phyloP scores from a whole-genome alignment of 352 stramenopile species.

The Phytopythium montanum region DNA sequence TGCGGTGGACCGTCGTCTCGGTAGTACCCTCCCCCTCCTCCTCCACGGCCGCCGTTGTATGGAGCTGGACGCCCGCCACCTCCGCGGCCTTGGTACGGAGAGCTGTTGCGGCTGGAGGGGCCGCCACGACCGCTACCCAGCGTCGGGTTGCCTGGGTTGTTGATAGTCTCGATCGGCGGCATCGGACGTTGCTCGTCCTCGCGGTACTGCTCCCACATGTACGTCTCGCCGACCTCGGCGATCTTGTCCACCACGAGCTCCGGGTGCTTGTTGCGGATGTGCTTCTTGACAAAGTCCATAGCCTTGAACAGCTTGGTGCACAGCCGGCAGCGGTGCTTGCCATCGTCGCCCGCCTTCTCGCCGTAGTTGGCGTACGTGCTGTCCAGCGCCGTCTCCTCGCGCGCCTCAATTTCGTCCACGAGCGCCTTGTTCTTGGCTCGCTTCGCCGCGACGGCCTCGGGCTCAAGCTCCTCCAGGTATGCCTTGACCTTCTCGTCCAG shows the following conservation, averaged over 20 bases:
- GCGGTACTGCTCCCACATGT: slow-evolving; percentile 87
- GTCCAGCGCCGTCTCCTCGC: slow-evolving; percentile 68
- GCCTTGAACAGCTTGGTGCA: slow-evolving; percentile 88
- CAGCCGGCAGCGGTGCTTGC: slow-evolving; percentile 78
- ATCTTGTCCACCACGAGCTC: slow-evolving; percentile 83
- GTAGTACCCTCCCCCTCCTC: slow-evolving; percentile 52
- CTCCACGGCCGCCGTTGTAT: slow-evolving; percentile 21
- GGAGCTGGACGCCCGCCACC: slow-evolving; percentile 21
- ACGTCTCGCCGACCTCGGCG: slow-evolving; percentile 74
- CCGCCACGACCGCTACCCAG: slow-evolving; percentile 34
- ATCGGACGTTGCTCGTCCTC: slow-evolving; percentile 77
- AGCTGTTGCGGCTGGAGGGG: slow-evolving; percentile 19
- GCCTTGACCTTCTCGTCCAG: slow-evolving; percentile 77
- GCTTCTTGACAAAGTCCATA: slow-evolving; percentile 86
- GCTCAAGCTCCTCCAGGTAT: slow-evolving; percentile 55
- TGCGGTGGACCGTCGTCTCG: slow-evolving; percentile 41
- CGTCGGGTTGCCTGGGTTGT: slow-evolving; percentile 51
- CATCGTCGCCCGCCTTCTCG: slow-evolving; percentile 79
- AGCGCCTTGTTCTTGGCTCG: slow-evolving; percentile 51
- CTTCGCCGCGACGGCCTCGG: slow-evolving; percentile 44
- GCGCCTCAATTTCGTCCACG: slow-evolving; percentile 70
- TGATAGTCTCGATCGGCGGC: slow-evolving; percentile 67
- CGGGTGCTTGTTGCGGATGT: slow-evolving; percentile 86
- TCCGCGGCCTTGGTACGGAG: slow-evolving; percentile 14
- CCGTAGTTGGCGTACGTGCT: slow-evolving; percentile 80